Conservation (phyloP, 176 grass and related monocot species). For the Neostapfia colusana region DNA sequence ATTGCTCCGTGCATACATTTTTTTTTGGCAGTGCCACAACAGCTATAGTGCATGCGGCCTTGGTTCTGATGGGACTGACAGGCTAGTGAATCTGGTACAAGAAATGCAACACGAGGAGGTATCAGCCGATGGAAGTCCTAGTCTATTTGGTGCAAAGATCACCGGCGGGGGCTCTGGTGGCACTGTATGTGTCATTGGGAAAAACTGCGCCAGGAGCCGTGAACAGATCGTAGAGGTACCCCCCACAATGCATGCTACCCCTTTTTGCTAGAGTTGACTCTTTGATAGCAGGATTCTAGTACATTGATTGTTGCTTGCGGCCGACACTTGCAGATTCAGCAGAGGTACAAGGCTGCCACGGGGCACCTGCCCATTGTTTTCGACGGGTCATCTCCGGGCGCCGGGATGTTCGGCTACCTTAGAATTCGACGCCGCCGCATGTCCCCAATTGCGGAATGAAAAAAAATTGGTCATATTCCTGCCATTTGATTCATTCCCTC, state of each 20-base stretch:
- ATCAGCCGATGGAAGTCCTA: constrained; percentile 9
- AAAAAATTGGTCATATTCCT: not conserved
- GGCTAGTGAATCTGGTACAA: constrained; percentile 68
- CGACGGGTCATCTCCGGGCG: constrained; percentile 79
- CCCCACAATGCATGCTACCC: not conserved
- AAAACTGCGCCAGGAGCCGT: constrained; percentile 58
- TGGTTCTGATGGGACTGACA: constrained; percentile 78
- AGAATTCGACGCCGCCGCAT: constrained; percentile 46
- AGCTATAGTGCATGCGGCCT: constrained; percentile 90
- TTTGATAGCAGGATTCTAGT: not conserved
- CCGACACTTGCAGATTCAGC: constrained; percentile 66
- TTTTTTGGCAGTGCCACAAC: constrained; percentile 72
- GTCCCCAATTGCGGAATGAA: not conserved
- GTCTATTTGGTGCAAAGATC: constrained; percentile 76
- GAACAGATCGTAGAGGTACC: constrained; percentile 73
- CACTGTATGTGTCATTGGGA: constrained; percentile 60
- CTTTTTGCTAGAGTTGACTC: not conserved
- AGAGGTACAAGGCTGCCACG: constrained; percentile 74
- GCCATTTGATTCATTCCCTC: not conserved
- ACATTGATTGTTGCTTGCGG: not conserved
- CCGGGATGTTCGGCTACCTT: constrained; percentile 78
- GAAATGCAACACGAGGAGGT: constrained; percentile 62
- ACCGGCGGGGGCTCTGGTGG: constrained; percentile 75
- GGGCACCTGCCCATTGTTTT: constrained; percentile 80
- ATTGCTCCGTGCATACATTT: not conserved